Conservation (phyloP, 139 green algal genomes). For the Picochlorum sp. region DNA sequence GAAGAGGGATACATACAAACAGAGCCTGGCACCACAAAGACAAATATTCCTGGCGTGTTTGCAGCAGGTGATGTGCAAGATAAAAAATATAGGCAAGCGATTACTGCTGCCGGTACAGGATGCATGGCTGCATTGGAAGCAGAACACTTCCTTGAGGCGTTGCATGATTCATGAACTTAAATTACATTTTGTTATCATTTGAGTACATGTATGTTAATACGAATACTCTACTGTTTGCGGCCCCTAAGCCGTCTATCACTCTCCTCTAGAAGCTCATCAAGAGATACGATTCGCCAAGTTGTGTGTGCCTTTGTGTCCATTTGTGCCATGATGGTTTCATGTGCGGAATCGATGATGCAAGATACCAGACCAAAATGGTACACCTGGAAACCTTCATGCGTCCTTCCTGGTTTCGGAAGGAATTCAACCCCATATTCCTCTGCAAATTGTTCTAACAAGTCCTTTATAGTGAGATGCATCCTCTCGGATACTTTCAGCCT, state of each 20-base stretch:
- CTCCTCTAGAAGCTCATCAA: slow-evolving; percentile 38
- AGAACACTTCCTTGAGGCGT: slow-evolving; percentile 80
- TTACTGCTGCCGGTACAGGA: slow-evolving; percentile 90
- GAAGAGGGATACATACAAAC: slow-evolving; percentile 76
- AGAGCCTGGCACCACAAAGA: slow-evolving; percentile 29
- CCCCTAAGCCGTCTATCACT: not conserved
- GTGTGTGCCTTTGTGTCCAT: slow-evolving; percentile 16
- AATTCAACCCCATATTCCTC: slow-evolving; percentile 76
- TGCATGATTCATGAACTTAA: slow-evolving; percentile 8
- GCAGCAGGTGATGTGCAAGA: slow-evolving; percentile 89
- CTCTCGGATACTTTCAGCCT: not conserved
- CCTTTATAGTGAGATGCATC: slow-evolving; percentile 33
- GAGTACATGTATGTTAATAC: not conserved
- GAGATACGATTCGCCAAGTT: not conserved
- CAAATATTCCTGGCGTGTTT: slow-evolving; percentile 79
- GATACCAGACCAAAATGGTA: slow-evolving; percentile 84
- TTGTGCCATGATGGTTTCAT: slow-evolving; percentile 56
- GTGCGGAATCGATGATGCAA: slow-evolving; percentile 64
- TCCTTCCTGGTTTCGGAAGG: slow-evolving; percentile 72
- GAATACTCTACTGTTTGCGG: not conserved
- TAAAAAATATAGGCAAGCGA: slow-evolving; percentile 72
- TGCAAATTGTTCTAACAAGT: slow-evolving; percentile 72
- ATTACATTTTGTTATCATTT: slow-evolving; percentile 2
- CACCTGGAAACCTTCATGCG: slow-evolving; percentile 78
- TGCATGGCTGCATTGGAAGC: slow-evolving; percentile 87